These are phyloP conservation scores for Parachaetomium inaequale DNA, from an alignment of 495 filamentous ascomycete genomes.

Conservation along the genomic window DNA sequence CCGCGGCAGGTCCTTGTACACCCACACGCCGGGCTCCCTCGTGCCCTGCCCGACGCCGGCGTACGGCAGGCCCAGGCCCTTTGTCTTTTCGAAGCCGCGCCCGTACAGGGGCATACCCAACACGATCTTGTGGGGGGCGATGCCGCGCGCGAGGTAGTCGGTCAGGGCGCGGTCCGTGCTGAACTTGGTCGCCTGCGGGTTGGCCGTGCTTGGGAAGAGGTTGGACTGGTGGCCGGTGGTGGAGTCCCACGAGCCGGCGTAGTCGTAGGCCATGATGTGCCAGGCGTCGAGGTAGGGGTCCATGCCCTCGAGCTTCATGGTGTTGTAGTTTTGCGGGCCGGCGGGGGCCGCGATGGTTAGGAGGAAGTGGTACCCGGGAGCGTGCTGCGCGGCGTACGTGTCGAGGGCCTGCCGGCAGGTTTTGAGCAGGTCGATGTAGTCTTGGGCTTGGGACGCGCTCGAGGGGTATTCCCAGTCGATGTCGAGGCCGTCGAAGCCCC, in stretches of 20 bases:
- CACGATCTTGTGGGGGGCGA: slow-evolving; percentile 65
- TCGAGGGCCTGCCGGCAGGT: slow-evolving; percentile 64
- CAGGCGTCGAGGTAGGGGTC: slow-evolving; percentile 76
- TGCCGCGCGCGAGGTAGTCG: slow-evolving; percentile 62
- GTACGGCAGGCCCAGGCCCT: slow-evolving; percentile 65
- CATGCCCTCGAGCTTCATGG: slow-evolving; percentile 65
- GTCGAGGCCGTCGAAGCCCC: slow-evolving; percentile 56
- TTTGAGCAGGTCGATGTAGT: slow-evolving; percentile 68
- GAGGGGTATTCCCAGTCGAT: slow-evolving; percentile 64
- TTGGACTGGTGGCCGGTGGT: slow-evolving; percentile 73
- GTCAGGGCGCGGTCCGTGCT: slow-evolving; percentile 62
- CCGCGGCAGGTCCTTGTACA: slow-evolving; percentile 62
- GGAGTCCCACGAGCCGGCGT: slow-evolving; percentile 66
- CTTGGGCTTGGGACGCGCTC: slow-evolving; percentile 55
- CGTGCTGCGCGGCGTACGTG: slow-evolving; percentile 51
- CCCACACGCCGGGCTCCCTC: slow-evolving; percentile 77
- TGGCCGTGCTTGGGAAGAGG: slow-evolving; percentile 52
- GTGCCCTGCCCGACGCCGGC: slow-evolving; percentile 60
- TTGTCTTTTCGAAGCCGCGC: slow-evolving; percentile 68
- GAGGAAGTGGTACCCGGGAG: slow-evolving; percentile 56
- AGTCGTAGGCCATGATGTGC: slow-evolving; percentile 82
- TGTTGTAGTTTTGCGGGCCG: slow-evolving; percentile 63
- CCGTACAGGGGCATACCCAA: slow-evolving; percentile 87
- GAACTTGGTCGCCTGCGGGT: slow-evolving; percentile 60
- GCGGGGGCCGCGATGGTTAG: slow-evolving; percentile 68